Conservation (phyloP, 306 rosid genomes). For the Glycine tomentella region DNA sequence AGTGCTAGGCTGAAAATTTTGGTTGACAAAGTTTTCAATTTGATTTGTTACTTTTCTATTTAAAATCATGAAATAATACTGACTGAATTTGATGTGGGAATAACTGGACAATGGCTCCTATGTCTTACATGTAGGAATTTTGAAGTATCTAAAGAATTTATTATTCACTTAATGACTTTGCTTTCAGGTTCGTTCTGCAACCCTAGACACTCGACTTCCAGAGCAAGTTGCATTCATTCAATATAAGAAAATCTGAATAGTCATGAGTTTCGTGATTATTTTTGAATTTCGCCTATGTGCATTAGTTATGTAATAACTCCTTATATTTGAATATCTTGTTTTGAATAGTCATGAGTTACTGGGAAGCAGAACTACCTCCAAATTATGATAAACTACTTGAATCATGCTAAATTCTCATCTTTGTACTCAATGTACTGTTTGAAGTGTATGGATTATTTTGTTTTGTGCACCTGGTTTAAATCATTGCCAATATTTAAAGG, state of each 20-base stretch:
- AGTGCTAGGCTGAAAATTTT: conserved; percentile 35
- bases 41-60: conserved; percentile 12
- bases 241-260: conserved; percentile 61
- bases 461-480: conserved; percentile 42
- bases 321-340: conserved; percentile 16
- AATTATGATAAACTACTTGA: conserved; percentile 63
- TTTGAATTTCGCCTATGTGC: conserved; percentile 31
- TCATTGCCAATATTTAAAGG: conserved; percentile 51
- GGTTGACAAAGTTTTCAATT: conserved; percentile 1
- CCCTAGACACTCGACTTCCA: conserved; percentile 98
- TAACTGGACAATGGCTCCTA: conserved; percentile 16
- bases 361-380: conserved; percentile 92
- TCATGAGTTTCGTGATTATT: conserved; percentile 23
- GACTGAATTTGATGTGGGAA: conserved; percentile 37
- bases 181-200: conserved; percentile 95
- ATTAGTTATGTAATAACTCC: conserved; percentile 38
- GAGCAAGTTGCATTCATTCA: conserved; percentile 98
- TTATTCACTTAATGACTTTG: conserved; percentile 40
- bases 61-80: background rate
- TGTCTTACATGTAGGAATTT: conserved; percentile 28
- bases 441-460: conserved; percentile 4
- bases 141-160: conserved; percentile 21
- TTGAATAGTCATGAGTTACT: background rate
- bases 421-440: conserved; percentile 1
- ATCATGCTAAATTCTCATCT: conserved; percentile 43